Evolutionary conservation across 306 rosid species (phyloP).

Genomic region (Vicia villosa): DNA sequence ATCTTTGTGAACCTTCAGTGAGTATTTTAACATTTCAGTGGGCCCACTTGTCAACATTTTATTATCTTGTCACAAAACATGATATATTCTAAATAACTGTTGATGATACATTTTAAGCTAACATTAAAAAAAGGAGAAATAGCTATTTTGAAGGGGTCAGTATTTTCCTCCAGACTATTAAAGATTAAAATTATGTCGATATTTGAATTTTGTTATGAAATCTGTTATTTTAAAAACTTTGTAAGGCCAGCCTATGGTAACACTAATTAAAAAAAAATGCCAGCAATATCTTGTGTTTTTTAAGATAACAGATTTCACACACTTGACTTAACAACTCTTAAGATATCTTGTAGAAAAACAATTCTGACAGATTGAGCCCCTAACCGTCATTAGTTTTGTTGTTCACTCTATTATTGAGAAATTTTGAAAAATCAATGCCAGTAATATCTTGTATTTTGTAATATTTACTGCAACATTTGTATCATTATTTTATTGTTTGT

Average conservation of each 20-base stretch:
- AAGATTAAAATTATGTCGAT: conserved; percentile 16
- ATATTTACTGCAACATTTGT: not conserved
- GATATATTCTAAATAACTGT: not conserved
- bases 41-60: conserved; percentile 15
- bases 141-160: conserved; percentile 12
- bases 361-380: not conserved
- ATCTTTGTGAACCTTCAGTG: conserved; percentile 75
- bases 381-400: not conserved
- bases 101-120: conserved; percentile 27
- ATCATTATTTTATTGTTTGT: conserved; percentile 15
- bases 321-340: conserved; percentile 8
- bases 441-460: not conserved
- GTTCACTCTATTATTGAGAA: not conserved
- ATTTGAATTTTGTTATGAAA: not conserved
- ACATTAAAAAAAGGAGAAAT: conserved; percentile 3
- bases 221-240: conserved; percentile 2
- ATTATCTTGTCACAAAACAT: conserved; percentile 10
- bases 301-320: not conserved
- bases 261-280: not conserved
- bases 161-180: not conserved
- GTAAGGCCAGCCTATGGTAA: not conserved
- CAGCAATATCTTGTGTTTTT: no score
- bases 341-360: not conserved
- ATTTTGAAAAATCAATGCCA: conserved; percentile 5
- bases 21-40: conserved; percentile 47